These are phyloP conservation scores for Polysphondylium violaceum DNA, from an alignment of 78 protist species.

Conservation along the genomic window DNA sequence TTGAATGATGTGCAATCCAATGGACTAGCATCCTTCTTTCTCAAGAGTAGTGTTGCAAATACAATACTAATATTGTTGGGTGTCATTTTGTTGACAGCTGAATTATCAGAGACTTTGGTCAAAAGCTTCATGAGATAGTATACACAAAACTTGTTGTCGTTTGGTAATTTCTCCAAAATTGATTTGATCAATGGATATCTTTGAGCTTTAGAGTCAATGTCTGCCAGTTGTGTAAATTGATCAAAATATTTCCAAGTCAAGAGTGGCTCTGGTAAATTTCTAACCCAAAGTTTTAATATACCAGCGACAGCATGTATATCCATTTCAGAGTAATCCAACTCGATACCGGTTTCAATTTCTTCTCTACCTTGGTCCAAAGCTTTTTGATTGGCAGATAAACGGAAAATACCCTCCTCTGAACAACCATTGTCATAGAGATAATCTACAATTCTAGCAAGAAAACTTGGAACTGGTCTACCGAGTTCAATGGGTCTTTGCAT, in stretches of 20 bases:
- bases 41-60: constrained; percentile 76
- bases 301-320: constrained; percentile 82
- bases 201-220: constrained; percentile 20
- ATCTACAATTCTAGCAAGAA: constrained; percentile 48
- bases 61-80: constrained; percentile 75
- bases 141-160: constrained; percentile 29
- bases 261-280: constrained; percentile 87
- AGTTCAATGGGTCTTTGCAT: constrained; percentile 39
- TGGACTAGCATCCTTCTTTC: constrained; percentile 61
- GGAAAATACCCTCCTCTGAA: constrained; percentile 81
- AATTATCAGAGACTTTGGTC: constrained; percentile 63
- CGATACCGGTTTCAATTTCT: constrained; percentile 77
- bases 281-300: constrained; percentile 79
- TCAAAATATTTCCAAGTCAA: constrained; percentile 69
- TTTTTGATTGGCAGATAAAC: constrained; percentile 75
- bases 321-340: constrained; percentile 62
- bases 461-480: constrained; percentile 59
- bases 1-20: constrained; percentile 70
- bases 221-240: constrained; percentile 55
- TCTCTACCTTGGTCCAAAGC: constrained; percentile 37
- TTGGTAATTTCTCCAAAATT: constrained; percentile 27
- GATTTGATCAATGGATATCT: constrained; percentile 2
- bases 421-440: constrained; percentile 33
- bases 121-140: constrained; percentile 64
- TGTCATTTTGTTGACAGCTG: constrained; percentile 78